A percentile compares a stretch with the other conserved stretches of the same genome.
These are phyloP conservation scores for Hymenoscyphus repandus DNA, from an alignment of 2,329 filamentous ascomycete species.

Conservation along the genomic window DNA sequence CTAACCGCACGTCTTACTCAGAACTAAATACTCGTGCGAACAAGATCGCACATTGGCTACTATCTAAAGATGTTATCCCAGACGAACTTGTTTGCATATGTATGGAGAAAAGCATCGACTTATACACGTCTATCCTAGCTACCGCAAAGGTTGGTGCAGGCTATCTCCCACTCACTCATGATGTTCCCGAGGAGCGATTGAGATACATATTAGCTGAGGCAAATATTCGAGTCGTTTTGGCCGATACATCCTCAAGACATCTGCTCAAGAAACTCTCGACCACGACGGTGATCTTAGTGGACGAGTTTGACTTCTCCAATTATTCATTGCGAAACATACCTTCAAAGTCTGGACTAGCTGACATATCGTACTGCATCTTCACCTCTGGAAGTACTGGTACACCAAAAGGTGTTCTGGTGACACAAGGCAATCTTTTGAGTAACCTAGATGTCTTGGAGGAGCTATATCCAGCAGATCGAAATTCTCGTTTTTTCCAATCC, in stretches of 20 bases:
- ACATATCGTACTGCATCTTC: slow-evolving; percentile 70
- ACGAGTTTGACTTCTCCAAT: slow-evolving; percentile 23
- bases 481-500: slow-evolving; percentile 64
- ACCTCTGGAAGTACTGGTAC: slow-evolving; percentile 75
- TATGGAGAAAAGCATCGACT: slow-evolving; percentile 68
- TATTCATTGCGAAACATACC: slow-evolving; percentile 18
- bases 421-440: slow-evolving; percentile 68
- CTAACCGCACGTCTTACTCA: slow-evolving; percentile 53
- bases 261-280: slow-evolving; percentile 15
- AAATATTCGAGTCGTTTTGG: slow-evolving; percentile 43
- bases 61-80: slow-evolving; percentile 38
- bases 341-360: slow-evolving; percentile 11
- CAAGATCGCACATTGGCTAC: slow-evolving; percentile 53
- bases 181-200: slow-evolving; percentile 59
- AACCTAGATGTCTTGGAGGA: slow-evolving; percentile 64
- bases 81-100: slow-evolving; percentile 65
- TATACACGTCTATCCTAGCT: slow-evolving; percentile 72
- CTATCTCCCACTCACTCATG: slow-evolving; percentile 74
- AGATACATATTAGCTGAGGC: slow-evolving; percentile 58
- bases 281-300: slow-evolving; percentile 26
- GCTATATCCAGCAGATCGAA: slow-evolving; percentile 54
- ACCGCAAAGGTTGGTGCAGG: slow-evolving; percentile 70
- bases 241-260: slow-evolving; percentile 28
- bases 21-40: slow-evolving; percentile 62
- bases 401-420: slow-evolving; percentile 76